Evolutionary conservation across 2,329 filamentous ascomycete genomes (phyloP), one percentile per base, ranked within the genome.

Genomic region (Tolypocladium endophyticum): DNA sequence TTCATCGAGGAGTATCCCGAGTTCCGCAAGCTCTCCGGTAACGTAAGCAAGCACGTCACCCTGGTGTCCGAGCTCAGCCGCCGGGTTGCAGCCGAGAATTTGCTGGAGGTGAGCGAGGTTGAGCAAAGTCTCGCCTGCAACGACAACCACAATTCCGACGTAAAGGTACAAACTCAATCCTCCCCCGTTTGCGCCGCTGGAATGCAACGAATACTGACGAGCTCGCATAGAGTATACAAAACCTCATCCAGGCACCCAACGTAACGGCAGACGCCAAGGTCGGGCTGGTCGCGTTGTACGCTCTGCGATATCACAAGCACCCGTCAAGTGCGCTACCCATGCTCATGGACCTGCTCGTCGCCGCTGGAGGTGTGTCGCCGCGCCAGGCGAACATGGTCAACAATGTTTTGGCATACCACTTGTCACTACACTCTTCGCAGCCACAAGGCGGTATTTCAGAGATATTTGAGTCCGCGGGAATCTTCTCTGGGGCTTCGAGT

Each of bases 1-100:
- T 99, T 99, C 68, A 95, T 99, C 59, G 94, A 99, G 73, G 94
- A 99, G 69, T 99, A 97, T 70, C 94, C 94, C 2, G 94, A 99
- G 71, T 99, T 99, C 73, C 87, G 94, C 61, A 96, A 97, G 69
- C 84, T 99, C 1, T 97, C 94, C 1, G 92, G 94, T 43, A 99
- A 99, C 66, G 94, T 99, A 58, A 97, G 92, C 76, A 99, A 99
- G 71, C 94, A 99, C 71, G 95, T 99, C 60, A 96, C 94, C 0
- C 78, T 99, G 28, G 94, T 99, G 28, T 92, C 92, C 0, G 95
- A 99, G 71, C 81, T 99, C 47, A 97, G 92, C 72, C 84, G 93
- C 60, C 85, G 90, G 59, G 92, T 99, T 18, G 89, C 88, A 8
- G 85, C 88, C 45, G 90, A 97, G 66, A 91, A 86, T 66, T 75